Evolutionary conservation across 345 rosid species (phyloP).

Genomic region (Dovyalis caffra): DNA sequence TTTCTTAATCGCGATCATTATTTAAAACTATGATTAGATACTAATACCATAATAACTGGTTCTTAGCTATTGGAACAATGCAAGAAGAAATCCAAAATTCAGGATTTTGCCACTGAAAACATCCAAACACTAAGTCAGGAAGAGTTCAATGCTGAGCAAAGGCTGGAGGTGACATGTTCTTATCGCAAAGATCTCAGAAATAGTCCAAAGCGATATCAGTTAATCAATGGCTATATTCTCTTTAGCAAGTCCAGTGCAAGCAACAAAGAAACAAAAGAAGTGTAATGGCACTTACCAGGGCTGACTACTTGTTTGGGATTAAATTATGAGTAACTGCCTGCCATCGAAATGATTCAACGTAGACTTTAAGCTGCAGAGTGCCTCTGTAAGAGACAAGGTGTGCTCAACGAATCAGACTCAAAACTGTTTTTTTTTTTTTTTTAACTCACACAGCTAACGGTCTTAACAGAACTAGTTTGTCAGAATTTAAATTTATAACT

Average conservation of each 20-base stretch:
- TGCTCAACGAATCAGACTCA: no score
- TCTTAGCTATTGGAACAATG: background rate
- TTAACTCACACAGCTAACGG: no score
- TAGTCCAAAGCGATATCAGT: background rate
- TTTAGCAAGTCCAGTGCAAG: background rate
- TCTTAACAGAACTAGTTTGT: no score
- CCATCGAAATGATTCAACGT: no score
- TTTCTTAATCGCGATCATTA: no score
- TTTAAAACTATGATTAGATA: no score
- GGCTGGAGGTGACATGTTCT: background rate
- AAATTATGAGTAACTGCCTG: no score
- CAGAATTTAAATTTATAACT: no score
- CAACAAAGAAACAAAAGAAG: background rate
- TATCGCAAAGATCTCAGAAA: background rate
- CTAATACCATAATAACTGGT: background rate
- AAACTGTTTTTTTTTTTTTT: no score
- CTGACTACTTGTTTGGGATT: no score
- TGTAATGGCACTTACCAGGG: background rate
- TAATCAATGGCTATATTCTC: background rate
- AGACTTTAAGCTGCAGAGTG: no score
- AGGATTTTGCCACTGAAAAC: background rate
- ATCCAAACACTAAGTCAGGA: background rate
- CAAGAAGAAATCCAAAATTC: background rate
- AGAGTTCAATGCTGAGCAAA: background rate
- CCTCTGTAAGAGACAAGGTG: no score